phyloP scores from a whole-genome alignment of 164 flowering plant species.

The Nelumbo lutea region DNA sequence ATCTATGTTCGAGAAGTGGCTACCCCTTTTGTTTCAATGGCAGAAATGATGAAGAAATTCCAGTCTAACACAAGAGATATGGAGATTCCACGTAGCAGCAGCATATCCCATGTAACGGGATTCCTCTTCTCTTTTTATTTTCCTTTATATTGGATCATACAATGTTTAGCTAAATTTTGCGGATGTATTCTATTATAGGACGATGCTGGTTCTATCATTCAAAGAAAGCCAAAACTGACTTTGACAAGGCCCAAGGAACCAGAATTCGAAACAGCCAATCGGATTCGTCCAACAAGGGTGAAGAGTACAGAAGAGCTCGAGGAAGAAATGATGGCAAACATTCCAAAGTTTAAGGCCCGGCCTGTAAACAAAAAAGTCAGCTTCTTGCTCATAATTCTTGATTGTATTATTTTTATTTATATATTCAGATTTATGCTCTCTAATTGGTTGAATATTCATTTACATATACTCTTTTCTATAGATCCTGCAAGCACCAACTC shows the following conservation, averaged over 20 bases:
- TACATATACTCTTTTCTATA: constrained; percentile 10
- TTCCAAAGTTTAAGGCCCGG: constrained; percentile 90
- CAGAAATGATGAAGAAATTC: constrained; percentile 80
- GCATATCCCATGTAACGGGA: constrained; percentile 40
- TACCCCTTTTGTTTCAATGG: constrained; percentile 70
- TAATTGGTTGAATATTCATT: not conserved
- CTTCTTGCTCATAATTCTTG: not conserved
- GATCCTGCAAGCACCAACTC: constrained; percentile 71
- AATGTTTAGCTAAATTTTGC: not conserved
- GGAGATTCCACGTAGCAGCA: constrained; percentile 34
- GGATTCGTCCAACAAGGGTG: constrained; percentile 52
- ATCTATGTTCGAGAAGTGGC: constrained; percentile 69
- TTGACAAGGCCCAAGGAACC: constrained; percentile 86
- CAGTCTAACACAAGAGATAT: constrained; percentile 70
- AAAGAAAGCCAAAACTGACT: constrained; percentile 55
- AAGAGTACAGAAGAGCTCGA: constrained; percentile 91
- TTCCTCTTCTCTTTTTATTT: not conserved
- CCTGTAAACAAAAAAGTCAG: constrained; percentile 80
- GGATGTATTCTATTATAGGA: constrained; percentile 21
- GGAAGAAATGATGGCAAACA: constrained; percentile 93
- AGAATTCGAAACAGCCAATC: constrained; percentile 72
- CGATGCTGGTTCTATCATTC: constrained; percentile 32
- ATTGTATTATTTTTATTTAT: not conserved
- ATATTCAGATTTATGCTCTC: not conserved
- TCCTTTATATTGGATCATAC: no score